These are phyloP conservation scores for Pseudogymnoascus sp. DNA, from an alignment of 2,329 filamentous ascomycete genomes.

Conservation along the genomic window DNA sequence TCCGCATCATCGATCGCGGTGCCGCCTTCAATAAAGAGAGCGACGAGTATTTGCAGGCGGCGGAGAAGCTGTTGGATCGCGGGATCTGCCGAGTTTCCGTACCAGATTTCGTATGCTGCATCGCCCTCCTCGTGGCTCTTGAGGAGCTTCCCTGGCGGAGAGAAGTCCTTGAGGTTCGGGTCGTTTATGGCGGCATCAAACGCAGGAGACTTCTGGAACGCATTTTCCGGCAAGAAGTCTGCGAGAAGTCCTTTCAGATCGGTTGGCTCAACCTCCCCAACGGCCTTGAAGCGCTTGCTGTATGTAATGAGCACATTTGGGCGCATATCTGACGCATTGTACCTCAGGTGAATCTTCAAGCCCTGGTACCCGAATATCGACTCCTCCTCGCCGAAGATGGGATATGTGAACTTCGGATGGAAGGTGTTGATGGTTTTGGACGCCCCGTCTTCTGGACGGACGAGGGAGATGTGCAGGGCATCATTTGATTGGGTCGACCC, in stretches of 20 bases:
- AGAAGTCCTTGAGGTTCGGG: slow-evolving; percentile 35
- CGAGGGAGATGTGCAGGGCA: slow-evolving; percentile 43
- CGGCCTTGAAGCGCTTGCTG: slow-evolving; percentile 58
- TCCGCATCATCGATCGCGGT: slow-evolving; percentile 63
- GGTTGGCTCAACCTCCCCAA: slow-evolving; percentile 59
- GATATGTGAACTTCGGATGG: slow-evolving; percentile 78
- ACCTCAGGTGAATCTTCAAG: slow-evolving; percentile 65
- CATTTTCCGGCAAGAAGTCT: slow-evolving; percentile 59
- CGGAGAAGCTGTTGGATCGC: slow-evolving; percentile 62
- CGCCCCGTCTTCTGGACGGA: slow-evolving; percentile 39
- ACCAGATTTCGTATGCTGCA: slow-evolving; percentile 76
- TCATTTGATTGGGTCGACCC: slow-evolving; percentile 1
- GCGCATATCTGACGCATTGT: slow-evolving; percentile 62
- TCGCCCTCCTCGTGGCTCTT: slow-evolving; percentile 52
- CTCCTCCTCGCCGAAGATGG: slow-evolving; percentile 90
- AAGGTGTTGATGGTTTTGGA: slow-evolving; percentile 59
- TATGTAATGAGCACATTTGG: slow-evolving; percentile 66
- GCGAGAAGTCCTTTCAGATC: slow-evolving; percentile 52
- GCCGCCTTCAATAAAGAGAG: slow-evolving; percentile 91
- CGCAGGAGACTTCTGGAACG: slow-evolving; percentile 20
- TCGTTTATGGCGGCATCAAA: slow-evolving; percentile 13
- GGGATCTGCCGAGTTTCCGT: slow-evolving; percentile 61
- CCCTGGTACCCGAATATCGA: slow-evolving; percentile 83
- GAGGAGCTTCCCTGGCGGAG: slow-evolving; percentile 67
- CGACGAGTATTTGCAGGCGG: slow-evolving; percentile 74